Conservation (phyloP, 2,329 filamentous ascomycete genomes). For the Aspergillus chevalieri region DNA sequence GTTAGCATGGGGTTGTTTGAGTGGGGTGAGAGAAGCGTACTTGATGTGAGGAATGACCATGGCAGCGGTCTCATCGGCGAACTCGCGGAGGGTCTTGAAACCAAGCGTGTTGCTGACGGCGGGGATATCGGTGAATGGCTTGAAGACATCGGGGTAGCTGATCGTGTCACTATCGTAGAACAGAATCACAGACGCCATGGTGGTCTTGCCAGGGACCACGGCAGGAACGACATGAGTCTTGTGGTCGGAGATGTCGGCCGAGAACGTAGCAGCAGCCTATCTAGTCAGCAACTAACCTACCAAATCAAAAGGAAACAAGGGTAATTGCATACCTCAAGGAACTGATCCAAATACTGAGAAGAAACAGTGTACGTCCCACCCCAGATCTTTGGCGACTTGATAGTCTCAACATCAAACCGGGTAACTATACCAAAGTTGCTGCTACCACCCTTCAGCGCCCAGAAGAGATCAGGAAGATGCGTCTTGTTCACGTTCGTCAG, state of each 20-base stretch:
- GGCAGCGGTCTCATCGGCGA: slow-evolving; percentile 26
- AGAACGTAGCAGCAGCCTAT: slow-evolving; percentile 21
- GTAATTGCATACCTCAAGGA: slow-evolving; percentile 15
- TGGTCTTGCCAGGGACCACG: slow-evolving; percentile 19
- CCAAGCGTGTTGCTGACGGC: slow-evolving; percentile 26
- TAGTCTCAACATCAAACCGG: slow-evolving; percentile 32
- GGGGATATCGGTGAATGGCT: slow-evolving; percentile 32
- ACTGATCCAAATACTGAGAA: slow-evolving; percentile 18
- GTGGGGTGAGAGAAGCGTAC: slow-evolving; percentile 8
- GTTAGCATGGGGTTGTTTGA: background rate
- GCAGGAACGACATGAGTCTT: slow-evolving; percentile 27
- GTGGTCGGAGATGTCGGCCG: slow-evolving; percentile 23
- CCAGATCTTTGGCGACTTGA: slow-evolving; percentile 27
- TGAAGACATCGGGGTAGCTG: slow-evolving; percentile 27
- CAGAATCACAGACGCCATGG: slow-evolving; percentile 30
- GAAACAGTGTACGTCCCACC: slow-evolving; percentile 24
- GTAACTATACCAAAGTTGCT: slow-evolving; percentile 41
- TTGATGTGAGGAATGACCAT: slow-evolving; percentile 31
- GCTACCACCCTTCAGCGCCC: slow-evolving; percentile 39
- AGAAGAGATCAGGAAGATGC: slow-evolving; percentile 29
- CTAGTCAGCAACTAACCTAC: slow-evolving; percentile 1
- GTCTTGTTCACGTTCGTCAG: slow-evolving; percentile 32
- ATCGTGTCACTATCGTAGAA: slow-evolving; percentile 32
- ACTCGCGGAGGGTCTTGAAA: slow-evolving; percentile 32
- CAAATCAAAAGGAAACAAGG: background rate